Conservation (phyloP, 2,329 filamentous ascomycete species). For the Fonsecaea pedrosoi region DNA sequence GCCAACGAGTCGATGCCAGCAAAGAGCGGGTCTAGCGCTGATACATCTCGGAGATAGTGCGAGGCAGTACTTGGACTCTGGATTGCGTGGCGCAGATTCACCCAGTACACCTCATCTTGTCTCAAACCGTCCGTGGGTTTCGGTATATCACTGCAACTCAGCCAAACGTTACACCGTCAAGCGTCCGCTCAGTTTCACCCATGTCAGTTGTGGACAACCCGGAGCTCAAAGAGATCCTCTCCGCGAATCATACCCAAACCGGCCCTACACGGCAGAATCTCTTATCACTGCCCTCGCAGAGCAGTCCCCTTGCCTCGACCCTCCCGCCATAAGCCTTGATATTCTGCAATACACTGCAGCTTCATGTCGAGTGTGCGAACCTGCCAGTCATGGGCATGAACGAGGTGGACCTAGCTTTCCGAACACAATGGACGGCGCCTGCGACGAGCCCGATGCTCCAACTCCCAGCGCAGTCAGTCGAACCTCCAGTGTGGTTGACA, state of each 20-base stretch:
- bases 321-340: not conserved
- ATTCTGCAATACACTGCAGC: not conserved
- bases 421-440: slow-evolving; percentile 21
- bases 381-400: not conserved
- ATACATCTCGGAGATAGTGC: slow-evolving; percentile 1
- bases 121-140: not conserved
- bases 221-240: not conserved
- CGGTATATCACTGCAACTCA: not conserved
- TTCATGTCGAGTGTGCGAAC: not conserved
- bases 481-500: slow-evolving; percentile 2
- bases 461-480: not conserved
- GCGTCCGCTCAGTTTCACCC: not conserved
- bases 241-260: not conserved
- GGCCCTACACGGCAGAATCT: not conserved
- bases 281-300: not conserved
- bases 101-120: not conserved
- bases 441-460: slow-evolving; percentile 18
- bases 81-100: not conserved
- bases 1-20: not conserved
- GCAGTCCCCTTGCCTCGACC: not conserved
- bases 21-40: not conserved
- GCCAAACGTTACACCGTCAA: not conserved
- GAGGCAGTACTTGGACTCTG: not conserved
- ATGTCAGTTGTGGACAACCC: not conserved
- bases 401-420: slow-evolving; percentile 4